Conservation (phyloP, 1,284 basidiomycete genomes). For the Ceratobasidium sp. region DNA sequence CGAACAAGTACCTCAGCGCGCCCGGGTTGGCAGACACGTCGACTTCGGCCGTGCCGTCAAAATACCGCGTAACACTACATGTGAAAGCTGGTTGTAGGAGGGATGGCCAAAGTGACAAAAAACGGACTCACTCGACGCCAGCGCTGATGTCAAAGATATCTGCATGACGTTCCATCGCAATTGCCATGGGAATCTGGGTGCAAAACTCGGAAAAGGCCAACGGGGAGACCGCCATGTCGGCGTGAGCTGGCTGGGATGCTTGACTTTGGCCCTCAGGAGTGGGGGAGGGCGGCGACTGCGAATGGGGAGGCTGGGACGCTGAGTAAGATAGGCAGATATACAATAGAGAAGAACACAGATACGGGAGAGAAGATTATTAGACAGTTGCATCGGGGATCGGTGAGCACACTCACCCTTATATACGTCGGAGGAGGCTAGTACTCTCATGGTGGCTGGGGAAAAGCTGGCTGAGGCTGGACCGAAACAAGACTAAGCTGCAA, state of each 20-base stretch:
- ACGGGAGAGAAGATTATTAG: slow-evolving; percentile 21
- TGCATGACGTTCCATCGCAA: slow-evolving; percentile 40
- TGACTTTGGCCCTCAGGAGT: not conserved
- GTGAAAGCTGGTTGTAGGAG: not conserved
- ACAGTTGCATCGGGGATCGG: not conserved
- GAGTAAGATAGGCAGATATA: slow-evolving; percentile 12
- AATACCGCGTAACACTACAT: slow-evolving; percentile 38
- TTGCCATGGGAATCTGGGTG: slow-evolving; percentile 33
- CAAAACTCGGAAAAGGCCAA: slow-evolving; percentile 37
- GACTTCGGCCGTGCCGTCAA: slow-evolving; percentile 39
- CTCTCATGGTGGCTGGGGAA: slow-evolving; percentile 17
- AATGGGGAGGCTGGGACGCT: slow-evolving; percentile 36
- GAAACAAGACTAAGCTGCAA: slow-evolving; percentile 14
- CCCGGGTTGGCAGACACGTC: slow-evolving; percentile 32
- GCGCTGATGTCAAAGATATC: slow-evolving; percentile 40
- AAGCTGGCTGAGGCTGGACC: slow-evolving; percentile 11
- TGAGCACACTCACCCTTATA: slow-evolving; percentile 26
- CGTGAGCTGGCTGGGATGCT: not conserved
- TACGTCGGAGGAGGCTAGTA: slow-evolving; percentile 19
- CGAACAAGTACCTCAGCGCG: slow-evolving; percentile 32
- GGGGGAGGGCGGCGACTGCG: slow-evolving; percentile 14
- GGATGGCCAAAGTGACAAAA: not conserved
- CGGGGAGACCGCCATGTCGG: slow-evolving; percentile 37
- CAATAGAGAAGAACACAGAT: not conserved
- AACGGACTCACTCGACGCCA: slow-evolving; percentile 33